Evolutionary conservation across 805 yeast species (phyloP).

Genomic region (Peterozyma xylosa): DNA sequence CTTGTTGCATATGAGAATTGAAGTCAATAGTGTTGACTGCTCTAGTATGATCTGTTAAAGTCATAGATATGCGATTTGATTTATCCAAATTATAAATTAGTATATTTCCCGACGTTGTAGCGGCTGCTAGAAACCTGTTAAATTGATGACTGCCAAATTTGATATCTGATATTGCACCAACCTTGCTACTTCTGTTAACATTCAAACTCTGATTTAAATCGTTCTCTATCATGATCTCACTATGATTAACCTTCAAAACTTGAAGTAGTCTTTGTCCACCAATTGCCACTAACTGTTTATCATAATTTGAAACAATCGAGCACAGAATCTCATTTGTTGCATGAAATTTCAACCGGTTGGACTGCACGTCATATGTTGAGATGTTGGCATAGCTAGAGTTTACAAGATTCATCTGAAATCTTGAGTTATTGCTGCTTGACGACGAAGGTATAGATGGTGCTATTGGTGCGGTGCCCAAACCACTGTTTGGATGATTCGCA

Average conservation of each 20-base stretch:
- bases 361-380: slow-evolving; percentile 14
- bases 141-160: slow-evolving; percentile 32
- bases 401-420: slow-evolving; percentile 8
- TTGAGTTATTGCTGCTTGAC: slow-evolving; percentile 7
- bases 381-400: slow-evolving; percentile 15
- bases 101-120: slow-evolving; percentile 41
- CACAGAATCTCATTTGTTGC: slow-evolving; percentile 25
- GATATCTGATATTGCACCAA: slow-evolving; percentile 34
- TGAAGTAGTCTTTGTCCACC: slow-evolving; percentile 36
- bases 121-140: slow-evolving; percentile 32
- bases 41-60: slow-evolving; percentile 33
- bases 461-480: slow-evolving; percentile 3
- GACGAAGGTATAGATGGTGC: slow-evolving; percentile 10
- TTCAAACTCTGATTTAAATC: slow-evolving; percentile 24
- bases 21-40: slow-evolving; percentile 39
- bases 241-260: slow-evolving; percentile 24
- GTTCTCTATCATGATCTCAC: slow-evolving; percentile 22
- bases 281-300: slow-evolving; percentile 26
- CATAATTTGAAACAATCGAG: slow-evolving; percentile 24
- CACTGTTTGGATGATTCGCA: slow-evolving; percentile 9
- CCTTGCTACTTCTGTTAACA: slow-evolving; percentile 23
- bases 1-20: slow-evolving; percentile 19
- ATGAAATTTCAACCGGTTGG: slow-evolving; percentile 20
- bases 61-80: slow-evolving; percentile 19
- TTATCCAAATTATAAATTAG: slow-evolving; percentile 22